Conservation (phyloP, 116 monocot species). For the Iris pallida region DNA sequence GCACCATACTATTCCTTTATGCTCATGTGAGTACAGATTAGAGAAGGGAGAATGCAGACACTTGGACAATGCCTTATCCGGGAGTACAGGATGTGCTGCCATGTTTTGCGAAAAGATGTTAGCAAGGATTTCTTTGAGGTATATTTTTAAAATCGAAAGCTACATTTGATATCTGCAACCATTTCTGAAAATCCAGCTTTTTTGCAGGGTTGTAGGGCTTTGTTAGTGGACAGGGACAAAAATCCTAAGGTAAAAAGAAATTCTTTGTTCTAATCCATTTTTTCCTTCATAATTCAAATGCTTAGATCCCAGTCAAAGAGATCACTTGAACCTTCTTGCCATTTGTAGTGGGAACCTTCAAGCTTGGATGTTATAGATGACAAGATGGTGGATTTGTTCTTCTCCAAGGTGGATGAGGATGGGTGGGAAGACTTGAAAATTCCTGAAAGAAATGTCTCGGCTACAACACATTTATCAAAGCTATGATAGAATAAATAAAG, state of each 20-base stretch:
- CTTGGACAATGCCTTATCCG: constrained; percentile 64
- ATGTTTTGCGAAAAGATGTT: constrained; percentile 59
- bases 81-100: constrained; percentile 72
- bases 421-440: constrained; percentile 56
- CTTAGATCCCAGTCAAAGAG: background rate
- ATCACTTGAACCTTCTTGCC: background rate
- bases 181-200: background rate
- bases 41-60: constrained; percentile 63
- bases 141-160: no score
- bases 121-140: constrained; percentile 90
- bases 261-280: background rate
- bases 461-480: constrained; percentile 1
- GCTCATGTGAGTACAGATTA: no score
- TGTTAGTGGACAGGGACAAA: constrained; percentile 79
- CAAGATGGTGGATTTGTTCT: constrained; percentile 43
- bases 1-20: no score
- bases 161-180: no score
- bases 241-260: constrained; percentile 90
- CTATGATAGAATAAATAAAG: no score
- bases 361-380: constrained; percentile 41
- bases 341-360: constrained; percentile 52
- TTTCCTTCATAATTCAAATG: background rate
- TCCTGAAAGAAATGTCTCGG: constrained; percentile 8
- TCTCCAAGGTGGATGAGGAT: constrained; percentile 37
- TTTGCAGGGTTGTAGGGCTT: constrained; percentile 82